These are phyloP conservation scores for Brassica nigra DNA, from an alignment of 345 rosid genomes.

Conservation along the genomic window DNA sequence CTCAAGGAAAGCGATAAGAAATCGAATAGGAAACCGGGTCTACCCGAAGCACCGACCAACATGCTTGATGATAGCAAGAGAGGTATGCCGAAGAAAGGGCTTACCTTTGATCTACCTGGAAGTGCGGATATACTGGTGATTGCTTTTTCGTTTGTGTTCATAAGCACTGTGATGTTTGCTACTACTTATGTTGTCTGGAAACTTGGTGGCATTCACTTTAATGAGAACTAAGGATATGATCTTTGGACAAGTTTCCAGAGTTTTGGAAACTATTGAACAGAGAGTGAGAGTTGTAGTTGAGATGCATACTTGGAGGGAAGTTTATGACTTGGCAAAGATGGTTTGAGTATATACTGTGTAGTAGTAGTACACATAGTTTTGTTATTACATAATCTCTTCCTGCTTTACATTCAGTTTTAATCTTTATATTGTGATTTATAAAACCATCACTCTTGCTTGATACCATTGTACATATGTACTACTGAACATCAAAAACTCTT, in stretches of 20 bases:
- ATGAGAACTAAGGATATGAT: slow-evolving; percentile 49
- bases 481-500: no score
- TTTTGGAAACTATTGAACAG: background rate
- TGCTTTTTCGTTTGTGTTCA: slow-evolving; percentile 68
- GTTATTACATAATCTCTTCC: slow-evolving; percentile 12
- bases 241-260: background rate
- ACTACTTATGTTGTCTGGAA: slow-evolving; percentile 90
- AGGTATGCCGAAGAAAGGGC: slow-evolving; percentile 75
- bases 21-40: slow-evolving; percentile 69
- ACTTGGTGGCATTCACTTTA: slow-evolving; percentile 89
- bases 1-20: slow-evolving; percentile 67
- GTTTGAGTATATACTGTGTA: slow-evolving; percentile 2
- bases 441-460: no score
- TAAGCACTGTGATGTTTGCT: slow-evolving; percentile 87
- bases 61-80: slow-evolving; percentile 87
- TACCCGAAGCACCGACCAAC: slow-evolving; percentile 88
- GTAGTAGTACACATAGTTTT: slow-evolving; percentile 13
- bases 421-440: no score
- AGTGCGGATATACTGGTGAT: slow-evolving; percentile 69
- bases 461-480: no score
- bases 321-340: background rate
- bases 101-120: slow-evolving; percentile 79
- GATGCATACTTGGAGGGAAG: background rate
- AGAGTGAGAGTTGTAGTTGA: slow-evolving; percentile 6
- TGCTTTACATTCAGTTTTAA: background rate